Evolutionary conservation across 129 eudicot genomes (phyloP).

Genomic region (Chrysanthemum lavandulifolium): DNA sequence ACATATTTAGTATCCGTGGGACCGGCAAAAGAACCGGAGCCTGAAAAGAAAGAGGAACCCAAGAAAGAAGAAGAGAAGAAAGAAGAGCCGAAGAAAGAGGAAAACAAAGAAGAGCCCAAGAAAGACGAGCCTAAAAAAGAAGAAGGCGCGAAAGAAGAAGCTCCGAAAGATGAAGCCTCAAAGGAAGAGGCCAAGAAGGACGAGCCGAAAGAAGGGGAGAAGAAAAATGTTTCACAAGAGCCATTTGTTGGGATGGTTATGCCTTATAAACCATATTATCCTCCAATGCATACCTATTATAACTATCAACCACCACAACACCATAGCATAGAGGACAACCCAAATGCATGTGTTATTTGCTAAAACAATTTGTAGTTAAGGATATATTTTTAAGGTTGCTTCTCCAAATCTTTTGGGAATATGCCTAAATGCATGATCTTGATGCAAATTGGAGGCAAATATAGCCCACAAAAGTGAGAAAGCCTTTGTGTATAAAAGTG

Average conservation of each 20-base stretch:
- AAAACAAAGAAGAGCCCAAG: slow-evolving; percentile 48
- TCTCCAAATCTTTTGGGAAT: slow-evolving; percentile 28
- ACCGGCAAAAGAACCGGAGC: slow-evolving; percentile 92
- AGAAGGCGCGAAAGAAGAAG: slow-evolving; percentile 43
- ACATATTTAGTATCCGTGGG: slow-evolving; percentile 69
- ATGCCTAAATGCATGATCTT: slow-evolving; percentile 21
- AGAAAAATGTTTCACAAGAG: slow-evolving; percentile 44
- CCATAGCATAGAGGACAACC: slow-evolving; percentile 89
- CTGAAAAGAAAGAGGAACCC: slow-evolving; percentile 74
- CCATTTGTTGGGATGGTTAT: slow-evolving; percentile 52
- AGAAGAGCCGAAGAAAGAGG: slow-evolving; percentile 55
- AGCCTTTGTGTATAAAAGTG: slow-evolving; percentile 34
- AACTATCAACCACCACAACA: slow-evolving; percentile 60
- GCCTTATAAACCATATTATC: slow-evolving; percentile 76
- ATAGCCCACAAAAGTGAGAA: slow-evolving; percentile 23
- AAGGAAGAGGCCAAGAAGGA: slow-evolving; percentile 56
- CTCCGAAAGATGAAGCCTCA: slow-evolving; percentile 38
- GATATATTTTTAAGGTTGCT: slow-evolving; percentile 6
- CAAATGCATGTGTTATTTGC: slow-evolving; percentile 71
- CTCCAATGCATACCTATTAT: slow-evolving; percentile 57
- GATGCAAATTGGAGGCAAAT: slow-evolving; percentile 23
- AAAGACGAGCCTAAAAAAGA: slow-evolving; percentile 58
- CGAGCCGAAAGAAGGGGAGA: slow-evolving; percentile 52
- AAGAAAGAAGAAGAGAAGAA: slow-evolving; percentile 60
- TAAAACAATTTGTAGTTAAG: slow-evolving; percentile 29